Base-by-base conservation (phyloP, 179 eudicot species). In the Vitellaria paradoxa region DNA sequence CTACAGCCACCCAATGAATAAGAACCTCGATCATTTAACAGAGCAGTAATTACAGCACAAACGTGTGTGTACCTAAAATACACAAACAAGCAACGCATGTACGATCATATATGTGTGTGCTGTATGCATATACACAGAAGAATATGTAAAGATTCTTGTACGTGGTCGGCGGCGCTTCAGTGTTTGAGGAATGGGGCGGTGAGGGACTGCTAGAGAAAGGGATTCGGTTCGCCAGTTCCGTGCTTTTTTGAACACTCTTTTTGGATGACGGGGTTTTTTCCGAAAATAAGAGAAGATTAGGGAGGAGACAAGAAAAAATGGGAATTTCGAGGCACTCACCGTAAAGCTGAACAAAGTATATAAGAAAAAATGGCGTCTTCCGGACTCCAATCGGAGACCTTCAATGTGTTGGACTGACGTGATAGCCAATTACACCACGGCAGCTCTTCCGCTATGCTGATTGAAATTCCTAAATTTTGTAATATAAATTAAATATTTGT, bases 391-490 rank as follows among this genome's bases (percentile, higher is more conserved):
- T 70, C 62, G 80, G 80, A 77, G 80, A 70, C 75, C 62, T 77
- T 77, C 80, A 30, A 85, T 83, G 90, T 85, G 87, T 85, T 87
- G 83, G 87, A 87, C 90, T 83, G 88, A 83, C 86, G 82, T 83
- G 90, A 85, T 85, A 87, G 85, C 87, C 90, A 85, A 87, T 85
- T 85, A 87, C 87, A 85, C 86, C 85, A 87, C 88, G 86, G 52
- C 52, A 49, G n/a, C n/a, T n/a, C n/a, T n/a, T n/a, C n/a, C n/a
- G n/a, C n/a, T n/a, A n/a, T n/a, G n/a, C n/a, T n/a, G n/a, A n/a
- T n/a, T n/a, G n/a, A n/a, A n/a, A n/a, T n/a, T n/a, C n/a, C n/a
- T n/a, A n/a, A n/a, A n/a, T n/a, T n/a, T n/a, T n/a, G n/a, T n/a
- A n/a, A n/a, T n/a, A n/a, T n/a, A n/a, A n/a, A n/a, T n/a, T n/a